Base-by-base conservation (phyloP, 2,329 filamentous ascomycete genomes). In the Gliomastix tumulicola region DNA sequence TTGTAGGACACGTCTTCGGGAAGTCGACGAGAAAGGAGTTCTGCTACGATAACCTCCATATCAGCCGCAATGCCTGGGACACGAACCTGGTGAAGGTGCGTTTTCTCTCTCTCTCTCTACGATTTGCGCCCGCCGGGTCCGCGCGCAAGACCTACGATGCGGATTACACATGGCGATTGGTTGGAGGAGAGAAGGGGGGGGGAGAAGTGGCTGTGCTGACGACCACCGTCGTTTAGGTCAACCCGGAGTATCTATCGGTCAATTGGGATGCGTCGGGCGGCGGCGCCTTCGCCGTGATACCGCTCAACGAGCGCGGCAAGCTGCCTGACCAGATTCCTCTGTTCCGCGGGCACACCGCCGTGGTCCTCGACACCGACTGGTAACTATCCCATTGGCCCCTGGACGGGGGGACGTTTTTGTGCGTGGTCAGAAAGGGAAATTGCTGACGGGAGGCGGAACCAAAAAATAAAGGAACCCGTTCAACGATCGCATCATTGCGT, bases 21-120 rank as follows among this genome's bases (percentile, higher is more conserved):
- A 92, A 94, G 68, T 70, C 88, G 44, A 94, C 89, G 48, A 83
- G 87, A 66, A 96, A 95, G 77, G 92, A 98, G 63, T 86, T 87
- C 76, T 96, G 89, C 73, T 98, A 97, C 68, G 92, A 98, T 65
- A 97, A 97, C 65, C 71, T 98, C 50, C 87, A 88, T 60, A 88
- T 98, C 64, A 96, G 88, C 56, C 87, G 84, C 65, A 98, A 98
- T 80, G 92, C 92, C 38, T 98, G 92, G 92, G 92, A 98, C 64
- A 96, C 89, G 55, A 98, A 98, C 69, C 71, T 98, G 56, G 77
- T 97, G 68, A 97, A 97, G 83, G 88, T 94, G 63, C 60, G 73
- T 47, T 30, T 21, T 34, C 36, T 13, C 19, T 18, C 21, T 32
- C 19, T 34, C 8, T 15, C 11, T 32, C 32, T 20, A 30, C 23